Evolutionary conservation across 2,329 filamentous ascomycete species (phyloP), one percentile per base, ranked within the genome.

Genomic region (Sclerotinia glacialis): DNA sequence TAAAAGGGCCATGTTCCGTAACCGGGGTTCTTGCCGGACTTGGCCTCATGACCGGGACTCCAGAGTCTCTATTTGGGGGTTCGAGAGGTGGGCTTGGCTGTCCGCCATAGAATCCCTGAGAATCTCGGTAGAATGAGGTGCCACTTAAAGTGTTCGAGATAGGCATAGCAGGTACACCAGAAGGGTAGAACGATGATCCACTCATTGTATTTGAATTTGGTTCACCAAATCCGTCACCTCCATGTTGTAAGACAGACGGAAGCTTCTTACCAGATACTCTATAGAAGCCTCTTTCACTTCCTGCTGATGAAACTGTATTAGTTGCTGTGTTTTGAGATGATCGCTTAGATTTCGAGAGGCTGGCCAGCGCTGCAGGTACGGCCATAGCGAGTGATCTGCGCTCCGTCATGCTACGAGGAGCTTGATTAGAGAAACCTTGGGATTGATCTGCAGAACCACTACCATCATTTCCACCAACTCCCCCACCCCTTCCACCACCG

Each of bases 241-340:
- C 86, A 56, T 80, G 80, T 67, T 85, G 81, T 47, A 89, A 77
- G 12, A 89, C 86, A 2, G 87, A 86, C 4, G 85, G 84, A 66
- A 90, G 75, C 72, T 89, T 89, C 72, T 83, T 83, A 68, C 87
- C 87, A 7, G 87, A 87, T 2, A 90, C 83, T 40, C 86, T 84
- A 69, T 88, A 84, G 74, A 90, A 90, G 0, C 86, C 85, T 68
- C 80, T 79, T 73, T 89, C 86, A 37, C 79, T 81, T 31, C 74
- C 76, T 46, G 79, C 78, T 52, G 75, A 74, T 21, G 73, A 73
- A 46, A 74, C 72, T 49, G 74, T 59, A 69, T 75, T 72, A 70
- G 71, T 61, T 68, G 74, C 67, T 68, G 77, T 70, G 70, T 75
- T 69, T 68, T 77, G 66, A 55, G 61, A 76, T 69, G 60, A 69